These are phyloP conservation scores for Entomortierella parvispora DNA, from an alignment of 192 early-diverging fungal genomes.

Conservation along the genomic window DNA sequence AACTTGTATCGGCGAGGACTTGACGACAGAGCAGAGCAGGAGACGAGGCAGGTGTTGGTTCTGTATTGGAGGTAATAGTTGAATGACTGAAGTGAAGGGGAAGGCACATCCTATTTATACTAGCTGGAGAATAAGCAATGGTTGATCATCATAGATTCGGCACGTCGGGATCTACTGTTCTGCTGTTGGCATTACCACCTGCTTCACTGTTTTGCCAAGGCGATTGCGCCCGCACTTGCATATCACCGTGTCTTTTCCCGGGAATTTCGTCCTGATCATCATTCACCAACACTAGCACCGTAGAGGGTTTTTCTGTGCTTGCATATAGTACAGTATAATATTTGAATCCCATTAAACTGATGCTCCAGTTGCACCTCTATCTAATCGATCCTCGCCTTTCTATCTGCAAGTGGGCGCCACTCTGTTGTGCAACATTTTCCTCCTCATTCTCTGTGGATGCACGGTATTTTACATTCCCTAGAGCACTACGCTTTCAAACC, in stretches of 20 bases:
- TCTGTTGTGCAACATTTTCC: neutral
- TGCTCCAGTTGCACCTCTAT: too few species aligned
- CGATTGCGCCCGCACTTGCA: constrained; percentile 9
- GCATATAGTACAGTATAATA: too few species aligned
- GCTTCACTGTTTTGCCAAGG: constrained; percentile 15
- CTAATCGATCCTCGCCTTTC: too few species aligned
- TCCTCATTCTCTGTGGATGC: constrained; percentile 10
- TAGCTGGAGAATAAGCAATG: constrained; percentile 8
- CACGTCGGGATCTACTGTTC: constrained; percentile 16
- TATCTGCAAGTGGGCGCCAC: too few species aligned
- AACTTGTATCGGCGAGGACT: constrained; percentile 20
- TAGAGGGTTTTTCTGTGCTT: too few species aligned
- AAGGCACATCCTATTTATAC: constrained; percentile 20
- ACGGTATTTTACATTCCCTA: constrained; percentile 6
- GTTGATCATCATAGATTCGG: constrained; percentile 17
- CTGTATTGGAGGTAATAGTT: constrained; percentile 6
- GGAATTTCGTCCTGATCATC: too few species aligned
- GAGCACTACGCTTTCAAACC: constrained; percentile 23
- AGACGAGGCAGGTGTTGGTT: neutral
- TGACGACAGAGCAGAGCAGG: constrained; percentile 7
- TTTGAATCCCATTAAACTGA: too few species aligned
- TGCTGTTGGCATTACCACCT: constrained; percentile 9
- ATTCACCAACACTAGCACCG: too few species aligned
- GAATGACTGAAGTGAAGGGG: constrained; percentile 21
- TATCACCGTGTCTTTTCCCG: neutral